Evolutionary conservation across 495 filamentous ascomycete species (phyloP).

Genomic region (Aspergillus bertholletiae): DNA sequence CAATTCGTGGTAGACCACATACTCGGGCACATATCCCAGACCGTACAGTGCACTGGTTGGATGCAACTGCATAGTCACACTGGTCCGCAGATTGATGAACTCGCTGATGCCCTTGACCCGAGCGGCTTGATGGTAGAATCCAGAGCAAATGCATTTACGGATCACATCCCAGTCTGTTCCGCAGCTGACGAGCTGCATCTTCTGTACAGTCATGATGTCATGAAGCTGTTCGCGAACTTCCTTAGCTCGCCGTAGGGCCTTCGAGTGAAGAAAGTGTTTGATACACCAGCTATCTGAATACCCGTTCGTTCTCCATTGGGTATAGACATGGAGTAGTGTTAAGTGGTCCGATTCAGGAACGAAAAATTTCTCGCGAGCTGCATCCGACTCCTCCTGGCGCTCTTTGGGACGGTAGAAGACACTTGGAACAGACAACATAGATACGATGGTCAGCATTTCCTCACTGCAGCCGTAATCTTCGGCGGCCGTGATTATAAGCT

Average conservation of each 20-base stretch:
- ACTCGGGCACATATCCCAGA: slow-evolving; percentile 89
- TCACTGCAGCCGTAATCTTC: slow-evolving; percentile 90
- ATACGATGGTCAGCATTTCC: slow-evolving; percentile 97
- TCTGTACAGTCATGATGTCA: slow-evolving; percentile 93
- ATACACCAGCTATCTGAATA: slow-evolving; percentile 89
- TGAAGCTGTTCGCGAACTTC: slow-evolving; percentile 90
- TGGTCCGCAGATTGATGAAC: slow-evolving; percentile 94
- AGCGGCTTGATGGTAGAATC: slow-evolving; percentile 98
- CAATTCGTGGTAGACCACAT: slow-evolving; percentile 97
- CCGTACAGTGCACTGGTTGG: slow-evolving; percentile 92
- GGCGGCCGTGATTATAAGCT: slow-evolving; percentile 83
- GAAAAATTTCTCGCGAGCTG: slow-evolving; percentile 97
- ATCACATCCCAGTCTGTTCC: slow-evolving; percentile 97
- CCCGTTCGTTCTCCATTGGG: slow-evolving; percentile 91
- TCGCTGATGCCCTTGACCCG: slow-evolving; percentile 95
- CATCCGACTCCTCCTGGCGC: slow-evolving; percentile 92
- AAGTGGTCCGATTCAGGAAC: slow-evolving; percentile 97
- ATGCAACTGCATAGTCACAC: slow-evolving; percentile 89
- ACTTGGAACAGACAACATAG: slow-evolving; percentile 93
- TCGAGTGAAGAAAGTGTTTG: slow-evolving; percentile 89
- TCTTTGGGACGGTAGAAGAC: slow-evolving; percentile 99
- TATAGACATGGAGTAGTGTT: slow-evolving; percentile 93
- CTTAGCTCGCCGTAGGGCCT: slow-evolving; percentile 82
- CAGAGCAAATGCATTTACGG: slow-evolving; percentile 93
- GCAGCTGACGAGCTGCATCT: slow-evolving; percentile 82